phyloP scores from a whole-genome alignment of 2,329 filamentous ascomycete genomes.

The Talaromyces sp. region DNA sequence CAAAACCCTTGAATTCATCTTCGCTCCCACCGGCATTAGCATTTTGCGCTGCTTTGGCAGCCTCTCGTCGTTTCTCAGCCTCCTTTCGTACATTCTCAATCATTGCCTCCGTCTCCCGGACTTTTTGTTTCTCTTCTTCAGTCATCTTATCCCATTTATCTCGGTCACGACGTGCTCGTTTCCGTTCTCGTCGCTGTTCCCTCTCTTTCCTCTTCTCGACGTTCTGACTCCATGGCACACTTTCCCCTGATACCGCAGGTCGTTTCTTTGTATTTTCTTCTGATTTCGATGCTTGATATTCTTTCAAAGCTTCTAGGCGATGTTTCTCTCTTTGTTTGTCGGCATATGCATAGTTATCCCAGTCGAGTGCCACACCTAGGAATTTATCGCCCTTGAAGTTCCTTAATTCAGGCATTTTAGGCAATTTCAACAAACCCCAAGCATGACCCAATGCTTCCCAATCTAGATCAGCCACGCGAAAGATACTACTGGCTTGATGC shows the following conservation, averaged over 20 bases:
- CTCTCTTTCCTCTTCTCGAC: slow-evolving; percentile 63
- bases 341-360: slow-evolving; percentile 66
- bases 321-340: slow-evolving; percentile 68
- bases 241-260: slow-evolving; percentile 55
- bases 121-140: slow-evolving; percentile 63
- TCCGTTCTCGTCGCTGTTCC: slow-evolving; percentile 61
- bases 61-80: slow-evolving; percentile 42
- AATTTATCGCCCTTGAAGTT: slow-evolving; percentile 66
- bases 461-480: slow-evolving; percentile 74
- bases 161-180: slow-evolving; percentile 61
- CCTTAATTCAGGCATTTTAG: slow-evolving; percentile 88
- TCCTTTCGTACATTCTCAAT: slow-evolving; percentile 61
- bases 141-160: slow-evolving; percentile 63
- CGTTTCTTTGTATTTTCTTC: slow-evolving; percentile 48
- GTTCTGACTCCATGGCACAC: slow-evolving; percentile 69
- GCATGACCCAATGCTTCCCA: slow-evolving; percentile 77
- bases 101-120: slow-evolving; percentile 61
- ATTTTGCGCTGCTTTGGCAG: slow-evolving; percentile 1
- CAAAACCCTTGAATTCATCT: slow-evolving; percentile 50
- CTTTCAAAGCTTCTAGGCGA: slow-evolving; percentile 55
- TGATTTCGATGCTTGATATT: slow-evolving; percentile 40
- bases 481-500: slow-evolving; percentile 88
- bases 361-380: slow-evolving; percentile 56
- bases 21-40: slow-evolving; percentile 26
- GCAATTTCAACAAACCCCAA: slow-evolving; percentile 83